These are phyloP conservation scores for Ceratobasidium sp. DNA, from an alignment of 1,284 basidiomycete genomes.

Conservation along the genomic window DNA sequence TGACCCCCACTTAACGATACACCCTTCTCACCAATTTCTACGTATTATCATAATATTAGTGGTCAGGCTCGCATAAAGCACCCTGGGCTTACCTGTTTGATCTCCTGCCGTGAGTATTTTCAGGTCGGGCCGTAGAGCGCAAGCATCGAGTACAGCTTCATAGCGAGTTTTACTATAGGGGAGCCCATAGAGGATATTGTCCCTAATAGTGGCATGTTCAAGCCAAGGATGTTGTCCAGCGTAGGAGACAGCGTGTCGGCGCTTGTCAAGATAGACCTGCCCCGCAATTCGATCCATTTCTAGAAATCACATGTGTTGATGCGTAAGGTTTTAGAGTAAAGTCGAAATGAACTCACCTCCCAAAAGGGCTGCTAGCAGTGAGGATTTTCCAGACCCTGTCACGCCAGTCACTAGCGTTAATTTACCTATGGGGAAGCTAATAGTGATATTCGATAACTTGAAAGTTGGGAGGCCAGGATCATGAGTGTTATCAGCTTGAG, in stretches of 20 bases:
- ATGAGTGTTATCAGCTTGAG: neutral
- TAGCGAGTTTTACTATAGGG: constrained; percentile 73
- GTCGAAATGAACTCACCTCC: constrained; percentile 58
- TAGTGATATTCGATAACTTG: constrained; percentile 54
- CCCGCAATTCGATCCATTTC: constrained; percentile 76
- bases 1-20: constrained; percentile 72
- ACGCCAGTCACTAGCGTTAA: constrained; percentile 74
- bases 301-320: constrained; percentile 46
- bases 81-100: constrained; percentile 66
- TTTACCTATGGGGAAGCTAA: constrained; percentile 65
- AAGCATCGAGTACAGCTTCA: constrained; percentile 75
- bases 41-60: constrained; percentile 24
- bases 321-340: constrained; percentile 44
- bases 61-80: neutral
- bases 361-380: constrained; percentile 67
- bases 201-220: constrained; percentile 73
- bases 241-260: constrained; percentile 66
- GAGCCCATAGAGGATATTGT: constrained; percentile 84
- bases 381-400: constrained; percentile 82
- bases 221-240: constrained; percentile 44
- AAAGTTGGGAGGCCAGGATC: neutral
- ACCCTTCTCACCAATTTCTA: constrained; percentile 82
- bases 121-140: constrained; percentile 78
- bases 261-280: constrained; percentile 67
- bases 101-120: constrained; percentile 82